These are phyloP conservation scores for Tolypocladium album DNA, from an alignment of 2,329 filamentous ascomycete genomes.

Conservation along the genomic window DNA sequence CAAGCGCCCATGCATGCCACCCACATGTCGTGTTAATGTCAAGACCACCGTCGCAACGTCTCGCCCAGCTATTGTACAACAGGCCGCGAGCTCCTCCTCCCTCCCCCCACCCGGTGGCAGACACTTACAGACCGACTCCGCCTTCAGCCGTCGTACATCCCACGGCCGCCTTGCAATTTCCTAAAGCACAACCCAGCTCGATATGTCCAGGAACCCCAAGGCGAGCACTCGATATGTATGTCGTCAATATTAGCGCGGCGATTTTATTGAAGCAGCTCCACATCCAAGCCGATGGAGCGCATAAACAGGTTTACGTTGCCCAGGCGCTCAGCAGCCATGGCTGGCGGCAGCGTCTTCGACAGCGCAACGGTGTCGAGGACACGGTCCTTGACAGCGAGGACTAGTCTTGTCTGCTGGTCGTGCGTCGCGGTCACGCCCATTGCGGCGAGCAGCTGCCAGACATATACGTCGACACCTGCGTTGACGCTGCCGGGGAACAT, in stretches of 20 bases:
- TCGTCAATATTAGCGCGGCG: neutral
- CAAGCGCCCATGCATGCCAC: neutral
- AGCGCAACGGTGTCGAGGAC: constrained; percentile 91
- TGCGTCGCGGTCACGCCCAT: constrained; percentile 89
- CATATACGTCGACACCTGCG: constrained; percentile 85
- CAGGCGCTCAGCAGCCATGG: constrained; percentile 74
- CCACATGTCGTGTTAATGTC: neutral
- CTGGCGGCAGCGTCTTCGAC: constrained; percentile 77
- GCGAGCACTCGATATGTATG: neutral
- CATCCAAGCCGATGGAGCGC: constrained; percentile 96
- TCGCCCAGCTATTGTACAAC: neutral
- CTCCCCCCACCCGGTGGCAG: neutral
- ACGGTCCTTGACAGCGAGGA: constrained; percentile 92
- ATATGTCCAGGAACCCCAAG: neutral
- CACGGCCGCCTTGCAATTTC: neutral
- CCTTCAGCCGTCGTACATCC: neutral
- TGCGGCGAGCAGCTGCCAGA: constrained; percentile 95
- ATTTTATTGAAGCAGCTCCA: constrained; percentile 52
- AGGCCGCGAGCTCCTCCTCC: neutral
- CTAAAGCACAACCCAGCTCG: constrained; percentile 4
- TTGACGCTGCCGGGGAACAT: constrained; percentile 91
- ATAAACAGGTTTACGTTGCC: constrained; percentile 97
- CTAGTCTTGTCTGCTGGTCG: constrained; percentile 88
- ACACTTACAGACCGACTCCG: neutral
- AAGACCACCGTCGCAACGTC: neutral